Base-by-base conservation (phyloP, 805 yeast genomes). In the Candida cerambycidarum region DNA sequence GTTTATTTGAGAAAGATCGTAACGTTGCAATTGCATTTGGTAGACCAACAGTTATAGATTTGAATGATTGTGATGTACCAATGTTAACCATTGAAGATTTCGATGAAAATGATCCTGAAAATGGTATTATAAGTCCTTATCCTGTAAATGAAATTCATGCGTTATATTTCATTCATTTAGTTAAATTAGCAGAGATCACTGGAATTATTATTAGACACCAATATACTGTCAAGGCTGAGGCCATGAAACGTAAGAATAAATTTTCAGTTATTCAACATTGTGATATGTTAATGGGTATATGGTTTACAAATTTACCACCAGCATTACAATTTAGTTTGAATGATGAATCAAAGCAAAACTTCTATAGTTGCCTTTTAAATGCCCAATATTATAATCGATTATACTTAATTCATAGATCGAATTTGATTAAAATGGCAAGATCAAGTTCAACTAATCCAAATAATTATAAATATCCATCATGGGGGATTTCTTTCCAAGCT, bases 401-500 rank as follows among this genome's bases (percentile, higher is more conserved):
- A 42, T 82, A 84, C 51, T 65, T 84, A 50, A 76, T 83, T 21
- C 93, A 85, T 55, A 72, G 89, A 43, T 79, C 88, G 5, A 83
- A 83, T 53, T 77, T 83, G 54, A 63, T 76, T 27, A 65, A 76
- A 44, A 71, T 70, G 75, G 75, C 75, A 14, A 54, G 63, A 42
- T 62, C 70, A 17, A 60, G 63, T 9, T 62, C 71, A 2, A 61
- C 71, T 1, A 61, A 62, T 41, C 72, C 73, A 12, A 64, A 60
- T 48, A 72, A 68, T 55, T 72, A 63, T 63, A 70, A 57, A 51
- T 81, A 80, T 56, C 87, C 88, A 5, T 78, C 85, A n/a, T 80
- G 87, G 83, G 87, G 89, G 8, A 83, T 85, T 44, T 85, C 89
- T 2, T 85, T 84, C 69, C 88, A 83, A 59, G 86, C 90, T 1